phyloP scores from a whole-genome alignment of 768 basidiomycete genomes.

The Dioszegia hungarica region DNA sequence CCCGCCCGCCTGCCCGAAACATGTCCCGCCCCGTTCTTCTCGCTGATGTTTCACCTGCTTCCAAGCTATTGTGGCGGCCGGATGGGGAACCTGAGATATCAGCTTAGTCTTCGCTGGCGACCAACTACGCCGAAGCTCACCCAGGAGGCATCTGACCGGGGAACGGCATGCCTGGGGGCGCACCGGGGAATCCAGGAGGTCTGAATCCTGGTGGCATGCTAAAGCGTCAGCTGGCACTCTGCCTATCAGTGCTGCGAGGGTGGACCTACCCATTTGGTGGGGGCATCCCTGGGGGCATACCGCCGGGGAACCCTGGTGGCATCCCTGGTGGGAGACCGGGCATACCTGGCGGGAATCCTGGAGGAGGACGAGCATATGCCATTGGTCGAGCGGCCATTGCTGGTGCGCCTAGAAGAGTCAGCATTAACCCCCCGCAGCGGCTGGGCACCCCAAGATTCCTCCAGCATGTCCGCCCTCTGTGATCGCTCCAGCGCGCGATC shows the following conservation, averaged over 20 bases:
- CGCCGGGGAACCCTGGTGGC: slow-evolving; percentile 47
- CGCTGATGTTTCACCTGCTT: background rate
- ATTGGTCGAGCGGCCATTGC: slow-evolving; percentile 51
- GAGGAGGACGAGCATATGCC: slow-evolving; percentile 50
- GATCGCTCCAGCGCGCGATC: background rate
- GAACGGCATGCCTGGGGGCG: slow-evolving; percentile 43
- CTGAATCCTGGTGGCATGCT: slow-evolving; percentile 48
- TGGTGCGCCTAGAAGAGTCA: slow-evolving; percentile 29
- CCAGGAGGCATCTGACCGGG: slow-evolving; percentile 49
- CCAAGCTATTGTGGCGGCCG: slow-evolving; percentile 38
- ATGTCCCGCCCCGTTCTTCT: background rate
- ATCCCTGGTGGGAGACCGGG: slow-evolving; percentile 65
- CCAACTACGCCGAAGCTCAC: slow-evolving; percentile 19
- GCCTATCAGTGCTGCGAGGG: background rate
- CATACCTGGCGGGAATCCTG: slow-evolving; percentile 58
- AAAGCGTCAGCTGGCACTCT: slow-evolving; percentile 1
- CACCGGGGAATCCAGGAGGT: slow-evolving; percentile 44
- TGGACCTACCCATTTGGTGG: slow-evolving; percentile 37
- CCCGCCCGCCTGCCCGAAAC: background rate
- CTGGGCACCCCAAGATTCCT: background rate
- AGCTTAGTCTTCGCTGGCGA: background rate
- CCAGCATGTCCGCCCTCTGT: background rate
- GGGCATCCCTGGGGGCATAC: slow-evolving; percentile 47
- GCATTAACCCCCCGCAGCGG: background rate
- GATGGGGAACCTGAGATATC: slow-evolving; percentile 28